Conservation (phyloP, 108 stramenopile species). For the Phaeodactylum tricornutum region DNA sequence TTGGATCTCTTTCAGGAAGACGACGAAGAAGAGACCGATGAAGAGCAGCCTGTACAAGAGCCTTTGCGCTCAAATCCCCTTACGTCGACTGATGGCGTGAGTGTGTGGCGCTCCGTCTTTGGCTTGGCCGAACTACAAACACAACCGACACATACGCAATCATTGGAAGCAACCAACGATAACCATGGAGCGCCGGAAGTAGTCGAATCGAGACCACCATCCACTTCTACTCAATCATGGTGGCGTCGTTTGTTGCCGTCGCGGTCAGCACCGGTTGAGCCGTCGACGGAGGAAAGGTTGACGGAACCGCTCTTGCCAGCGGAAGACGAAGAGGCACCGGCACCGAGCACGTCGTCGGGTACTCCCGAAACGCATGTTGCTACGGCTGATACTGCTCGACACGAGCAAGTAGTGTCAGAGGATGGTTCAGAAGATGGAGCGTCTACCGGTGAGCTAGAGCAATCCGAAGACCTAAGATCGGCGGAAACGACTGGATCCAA, state of each 20-base stretch:
- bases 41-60: constrained; percentile 3
- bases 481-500: constrained; percentile 1
- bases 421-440: background rate
- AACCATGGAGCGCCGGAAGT: background rate
- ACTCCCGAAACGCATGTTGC: background rate
- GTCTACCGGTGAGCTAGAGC: background rate
- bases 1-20: constrained; percentile 25
- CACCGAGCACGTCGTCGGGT: background rate
- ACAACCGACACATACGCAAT: background rate
- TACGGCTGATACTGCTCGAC: background rate
- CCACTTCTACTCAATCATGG: background rate
- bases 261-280: background rate
- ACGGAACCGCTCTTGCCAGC: constrained; percentile 2
- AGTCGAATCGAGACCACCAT: background rate
- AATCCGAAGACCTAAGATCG: background rate
- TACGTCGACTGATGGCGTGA: background rate
- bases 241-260: background rate
- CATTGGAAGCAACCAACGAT: background rate
- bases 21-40: constrained; percentile 5
- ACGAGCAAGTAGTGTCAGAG: background rate
- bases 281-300: constrained; percentile 2
- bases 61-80: no score
- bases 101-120: background rate
- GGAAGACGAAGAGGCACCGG: background rate
- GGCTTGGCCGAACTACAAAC: background rate